Conservation (phyloP, 2,329 filamentous ascomycete genomes). For the Penicillium occitanis region DNA sequence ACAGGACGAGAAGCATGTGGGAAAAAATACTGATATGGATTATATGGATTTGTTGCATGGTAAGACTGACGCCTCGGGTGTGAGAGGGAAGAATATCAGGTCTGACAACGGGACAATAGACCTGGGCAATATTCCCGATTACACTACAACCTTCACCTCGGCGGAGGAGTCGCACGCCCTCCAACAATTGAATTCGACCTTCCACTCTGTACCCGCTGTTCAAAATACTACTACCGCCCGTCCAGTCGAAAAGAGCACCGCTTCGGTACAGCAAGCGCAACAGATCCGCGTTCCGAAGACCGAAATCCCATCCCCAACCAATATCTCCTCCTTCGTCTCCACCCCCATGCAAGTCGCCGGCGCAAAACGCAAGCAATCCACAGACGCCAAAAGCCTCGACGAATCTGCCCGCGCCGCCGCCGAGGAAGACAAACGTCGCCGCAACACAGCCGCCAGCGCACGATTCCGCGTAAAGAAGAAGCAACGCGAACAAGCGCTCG, state of each 20-base stretch:
- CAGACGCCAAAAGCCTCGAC: conserved; percentile 58
- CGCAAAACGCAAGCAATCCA: conserved; percentile 38
- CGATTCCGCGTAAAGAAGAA: conserved; percentile 96
- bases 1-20: conserved; percentile 25
- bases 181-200: conserved; percentile 10
- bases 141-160: conserved; percentile 32
- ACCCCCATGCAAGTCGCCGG: conserved; percentile 25
- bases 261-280: not conserved
- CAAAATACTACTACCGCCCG: conserved; percentile 21
- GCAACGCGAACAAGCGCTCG: conserved; percentile 83
- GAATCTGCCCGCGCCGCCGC: conserved; percentile 71
- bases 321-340: conserved; percentile 20
- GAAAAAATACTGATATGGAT: conserved; percentile 38
- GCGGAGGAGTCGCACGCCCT: conserved; percentile 26
- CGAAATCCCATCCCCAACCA: conserved; percentile 22
- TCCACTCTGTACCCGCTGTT: conserved; percentile 17
- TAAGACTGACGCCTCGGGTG: conserved; percentile 30
- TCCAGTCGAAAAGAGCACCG: not conserved
- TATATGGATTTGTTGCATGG: conserved; percentile 45
- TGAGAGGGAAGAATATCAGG: not conserved
- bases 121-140: conserved; percentile 35
- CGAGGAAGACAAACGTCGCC: conserved; percentile 85
- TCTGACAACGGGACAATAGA: conserved; percentile 29
- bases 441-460: conserved; percentile 84
- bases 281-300: conserved; percentile 20